Percentiles rank a stretch among this genome's conserved stretches.
Conservation (phyloP, 495 filamentous ascomycete genomes). For the Trichocladium antarcticum region DNA sequence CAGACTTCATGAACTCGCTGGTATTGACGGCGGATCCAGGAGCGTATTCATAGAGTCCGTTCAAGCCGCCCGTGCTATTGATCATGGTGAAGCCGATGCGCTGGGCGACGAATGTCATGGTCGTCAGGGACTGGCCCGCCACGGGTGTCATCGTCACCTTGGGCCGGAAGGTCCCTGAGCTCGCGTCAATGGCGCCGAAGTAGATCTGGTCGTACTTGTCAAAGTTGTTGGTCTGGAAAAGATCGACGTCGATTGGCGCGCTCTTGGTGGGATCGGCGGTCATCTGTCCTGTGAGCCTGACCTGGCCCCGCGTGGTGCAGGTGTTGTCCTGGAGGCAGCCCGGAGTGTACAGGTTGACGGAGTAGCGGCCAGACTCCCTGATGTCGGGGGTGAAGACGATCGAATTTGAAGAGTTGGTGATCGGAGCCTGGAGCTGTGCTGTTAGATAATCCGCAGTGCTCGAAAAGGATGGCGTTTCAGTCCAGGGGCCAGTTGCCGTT, state of each 20-base stretch:
- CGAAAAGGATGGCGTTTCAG: constrained; percentile 43
- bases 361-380: constrained; percentile 80
- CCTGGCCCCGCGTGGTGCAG: constrained; percentile 61
- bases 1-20: constrained; percentile 55
- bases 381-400: constrained; percentile 80
- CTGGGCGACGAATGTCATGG: constrained; percentile 75
- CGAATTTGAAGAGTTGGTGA: constrained; percentile 46
- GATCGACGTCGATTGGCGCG: constrained; percentile 36
- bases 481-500: constrained; percentile 64
- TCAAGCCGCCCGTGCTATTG: constrained; percentile 60
- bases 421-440: constrained; percentile 44
- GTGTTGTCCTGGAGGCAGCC: constrained; percentile 73
- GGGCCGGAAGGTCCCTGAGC: constrained; percentile 62
- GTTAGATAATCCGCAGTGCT: constrained; percentile 69
- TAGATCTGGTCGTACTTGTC: constrained; percentile 93
- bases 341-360: constrained; percentile 78
- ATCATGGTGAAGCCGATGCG: constrained; percentile 66
- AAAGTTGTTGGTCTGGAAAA: constrained; percentile 83
- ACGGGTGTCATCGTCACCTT: constrained; percentile 66
- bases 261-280: constrained; percentile 38
- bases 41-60: constrained; percentile 85
- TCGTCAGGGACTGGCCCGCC: constrained; percentile 46
- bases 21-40: constrained; percentile 50
- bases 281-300: constrained; percentile 68
- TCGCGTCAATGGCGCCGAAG: constrained; percentile 69